These are phyloP conservation scores for Lepidium didymum DNA, from an alignment of 345 rosid species.

Conservation along the genomic window DNA sequence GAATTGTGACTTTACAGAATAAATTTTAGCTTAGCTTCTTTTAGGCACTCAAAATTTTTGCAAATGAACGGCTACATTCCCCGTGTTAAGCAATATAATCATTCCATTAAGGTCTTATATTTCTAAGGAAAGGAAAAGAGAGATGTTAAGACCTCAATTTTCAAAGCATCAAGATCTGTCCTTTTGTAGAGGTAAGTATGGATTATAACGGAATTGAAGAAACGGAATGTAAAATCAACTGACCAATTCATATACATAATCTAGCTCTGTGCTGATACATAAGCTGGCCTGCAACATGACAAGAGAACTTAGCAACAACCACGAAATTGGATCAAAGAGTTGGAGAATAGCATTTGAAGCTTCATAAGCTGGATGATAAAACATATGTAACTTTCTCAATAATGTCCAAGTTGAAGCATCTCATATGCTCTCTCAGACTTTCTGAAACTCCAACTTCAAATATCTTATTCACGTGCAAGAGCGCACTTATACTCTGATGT, in stretches of 20 bases:
- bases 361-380: constrained; percentile 19
- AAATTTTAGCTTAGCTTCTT: too few species aligned
- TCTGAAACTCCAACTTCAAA: constrained; percentile 81
- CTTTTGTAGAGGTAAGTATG: background rate
- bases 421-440: constrained; percentile 59
- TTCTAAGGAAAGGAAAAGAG: too few species aligned
- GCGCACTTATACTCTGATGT: constrained; percentile 65
- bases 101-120: too few species aligned
- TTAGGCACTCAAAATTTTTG: too few species aligned
- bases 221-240: constrained; percentile 22
- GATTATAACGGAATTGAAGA: background rate
- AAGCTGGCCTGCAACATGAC: constrained; percentile 52
- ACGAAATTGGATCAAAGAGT: background rate
- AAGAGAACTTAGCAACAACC: constrained; percentile 13
- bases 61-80: too few species aligned
- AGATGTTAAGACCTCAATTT: constrained; percentile 1
- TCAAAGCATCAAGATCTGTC: constrained; percentile 5
- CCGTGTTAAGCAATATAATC: too few species aligned
- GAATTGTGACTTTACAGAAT: background rate
- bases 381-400: constrained; percentile 50
- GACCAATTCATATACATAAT: constrained; percentile 83
- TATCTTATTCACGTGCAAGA: constrained; percentile 76
- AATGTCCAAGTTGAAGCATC: constrained; percentile 56
- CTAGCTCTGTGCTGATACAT: constrained; percentile 73
- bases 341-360: background rate